Conservation (phyloP, 495 filamentous ascomycete species). For the Cudoniella acicularis region DNA sequence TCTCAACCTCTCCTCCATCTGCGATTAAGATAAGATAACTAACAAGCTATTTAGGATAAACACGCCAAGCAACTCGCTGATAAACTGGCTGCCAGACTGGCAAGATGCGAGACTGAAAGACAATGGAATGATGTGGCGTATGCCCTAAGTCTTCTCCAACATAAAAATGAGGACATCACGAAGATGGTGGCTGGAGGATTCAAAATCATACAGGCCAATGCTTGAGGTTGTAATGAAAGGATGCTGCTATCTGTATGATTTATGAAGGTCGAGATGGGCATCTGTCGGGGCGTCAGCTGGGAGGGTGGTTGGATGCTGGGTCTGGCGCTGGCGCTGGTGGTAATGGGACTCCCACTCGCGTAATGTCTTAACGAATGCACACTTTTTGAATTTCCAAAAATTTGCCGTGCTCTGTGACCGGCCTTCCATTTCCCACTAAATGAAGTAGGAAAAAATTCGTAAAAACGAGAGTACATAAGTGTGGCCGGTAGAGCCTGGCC, state of each 20-base stretch:
- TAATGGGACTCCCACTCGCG: not conserved
- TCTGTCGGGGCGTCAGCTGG: not conserved
- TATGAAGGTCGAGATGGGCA: not conserved
- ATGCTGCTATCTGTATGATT: not conserved
- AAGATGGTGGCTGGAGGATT: slow-evolving; percentile 82
- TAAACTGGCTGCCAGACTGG: slow-evolving; percentile 84
- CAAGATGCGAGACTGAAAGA: slow-evolving; percentile 83
- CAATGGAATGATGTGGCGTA: slow-evolving; percentile 98
- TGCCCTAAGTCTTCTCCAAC: slow-evolving; percentile 80
- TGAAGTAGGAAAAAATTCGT: too few relatives aligned
- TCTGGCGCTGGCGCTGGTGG: not conserved
- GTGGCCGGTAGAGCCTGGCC: too few relatives aligned
- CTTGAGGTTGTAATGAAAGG: slow-evolving; percentile 35
- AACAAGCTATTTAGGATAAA: slow-evolving; percentile 67
- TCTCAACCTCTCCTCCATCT: not conserved
- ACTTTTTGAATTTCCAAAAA: not conserved
- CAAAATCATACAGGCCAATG: slow-evolving; percentile 69
- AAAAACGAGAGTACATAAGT: too few relatives aligned
- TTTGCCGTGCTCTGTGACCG: too few relatives aligned
- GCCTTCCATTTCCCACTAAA: too few relatives aligned
- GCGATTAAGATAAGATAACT: not conserved
- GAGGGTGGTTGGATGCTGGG: not conserved
- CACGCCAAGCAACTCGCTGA: slow-evolving; percentile 93
- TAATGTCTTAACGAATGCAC: not conserved
- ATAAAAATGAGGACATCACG: slow-evolving; percentile 96